Evolutionary conservation across 176 grass and related monocot genomes (phyloP), one percentile per base, ranked within the genome.

Genomic region (Zea luxurians): DNA sequence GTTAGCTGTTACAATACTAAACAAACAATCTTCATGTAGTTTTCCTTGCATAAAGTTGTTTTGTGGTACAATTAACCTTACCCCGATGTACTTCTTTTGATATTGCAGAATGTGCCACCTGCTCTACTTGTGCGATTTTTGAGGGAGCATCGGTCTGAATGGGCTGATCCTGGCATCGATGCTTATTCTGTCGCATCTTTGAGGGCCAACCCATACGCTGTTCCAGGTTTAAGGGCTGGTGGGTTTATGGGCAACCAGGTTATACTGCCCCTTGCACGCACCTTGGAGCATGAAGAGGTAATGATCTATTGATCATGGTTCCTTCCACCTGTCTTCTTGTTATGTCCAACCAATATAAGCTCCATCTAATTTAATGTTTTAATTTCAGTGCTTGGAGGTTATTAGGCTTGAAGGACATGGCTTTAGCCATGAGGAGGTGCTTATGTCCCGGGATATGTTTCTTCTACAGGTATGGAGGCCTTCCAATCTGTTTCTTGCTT

Each of bases 121-220:
- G 88, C 90, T 75, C 59, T 95, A 69, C 88, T 99, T 47, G 90
- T 99, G 52, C 81, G 84, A n/a, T 96, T 99, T 85, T 76, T 99
- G 76, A 89, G 92, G 86, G 96, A 99, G 76, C 96, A 99, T 78
- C 92, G 96, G 16, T 96, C 90, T 52, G 92, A 99, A 75, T 99
- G 96, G 96, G 96, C 96, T 13, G 96, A 99, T 78, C 89, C 83
- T 79, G 96, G 88, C 20, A 84, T 96, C 76, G 96, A 99, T 86
- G 86, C 92, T 79, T 99, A 99, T 71, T 92, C 90, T 69, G 86
- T 90, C 49, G 86, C 92, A 13, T 95, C 92, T 82, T 68, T 99
- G 78, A 86, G 88, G 45, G 81, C 92, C 37, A 83, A 77, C 37
- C 64, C 92, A 34, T 99, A 92, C 44, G 82, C 86, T 2, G 86